Conservation (phyloP, 2,329 filamentous ascomycete species). For the Beauveria brongniartii region DNA sequence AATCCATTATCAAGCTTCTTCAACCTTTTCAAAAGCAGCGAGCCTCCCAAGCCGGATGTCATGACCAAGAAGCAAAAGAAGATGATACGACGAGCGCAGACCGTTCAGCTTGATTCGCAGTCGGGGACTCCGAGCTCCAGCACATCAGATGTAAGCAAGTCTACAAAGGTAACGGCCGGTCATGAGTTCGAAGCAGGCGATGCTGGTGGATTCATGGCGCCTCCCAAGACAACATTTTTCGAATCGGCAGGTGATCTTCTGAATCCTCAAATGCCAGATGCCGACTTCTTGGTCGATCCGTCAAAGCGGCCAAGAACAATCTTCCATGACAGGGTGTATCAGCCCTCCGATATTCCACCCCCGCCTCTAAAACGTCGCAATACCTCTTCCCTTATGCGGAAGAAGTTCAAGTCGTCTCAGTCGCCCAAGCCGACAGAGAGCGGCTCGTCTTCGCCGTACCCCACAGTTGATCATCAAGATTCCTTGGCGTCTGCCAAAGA, state of each 20-base stretch:
- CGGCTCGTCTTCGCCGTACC: slow-evolving; percentile 26
- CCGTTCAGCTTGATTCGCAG: slow-evolving; percentile 41
- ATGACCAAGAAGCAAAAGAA: slow-evolving; percentile 54
- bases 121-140: slow-evolving; percentile 13
- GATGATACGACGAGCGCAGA: slow-evolving; percentile 74
- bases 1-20: slow-evolving; percentile 56
- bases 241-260: slow-evolving; percentile 90
- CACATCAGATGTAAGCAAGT: slow-evolving; percentile 14
- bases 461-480: slow-evolving; percentile 32
- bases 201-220: slow-evolving; percentile 49
- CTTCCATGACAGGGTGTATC: slow-evolving; percentile 94
- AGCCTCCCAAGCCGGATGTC: slow-evolving; percentile 39
- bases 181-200: slow-evolving; percentile 38
- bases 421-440: slow-evolving; percentile 20
- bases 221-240: slow-evolving; percentile 86
- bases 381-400: slow-evolving; percentile 27
- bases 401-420: slow-evolving; percentile 18
- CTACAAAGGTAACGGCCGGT: slow-evolving; percentile 39
- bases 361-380: slow-evolving; percentile 57
- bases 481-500: slow-evolving; percentile 37
- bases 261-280: slow-evolving; percentile 76
- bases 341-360: slow-evolving; percentile 83
- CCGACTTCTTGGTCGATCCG: slow-evolving; percentile 78
- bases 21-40: slow-evolving; percentile 62
- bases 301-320: slow-evolving; percentile 77